Evolutionary conservation across 2,329 filamentous ascomycete species (phyloP).

Genomic region (Ophiostoma pallidulum): DNA sequence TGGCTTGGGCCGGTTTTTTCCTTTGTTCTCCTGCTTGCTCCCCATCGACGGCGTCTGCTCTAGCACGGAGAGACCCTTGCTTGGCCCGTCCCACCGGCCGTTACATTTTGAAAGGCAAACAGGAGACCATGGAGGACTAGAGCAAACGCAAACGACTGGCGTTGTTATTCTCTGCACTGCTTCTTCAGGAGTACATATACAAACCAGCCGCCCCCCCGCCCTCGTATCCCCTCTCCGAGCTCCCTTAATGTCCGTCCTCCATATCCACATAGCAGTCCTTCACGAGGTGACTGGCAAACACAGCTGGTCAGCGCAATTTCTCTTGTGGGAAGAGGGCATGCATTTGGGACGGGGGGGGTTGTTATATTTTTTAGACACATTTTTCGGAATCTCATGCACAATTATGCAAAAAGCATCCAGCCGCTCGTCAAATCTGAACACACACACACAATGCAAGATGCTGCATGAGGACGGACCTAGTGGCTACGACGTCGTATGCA

Average conservation of each 20-base stretch:
- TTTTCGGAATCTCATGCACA: background rate
- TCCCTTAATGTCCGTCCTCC: constrained; percentile 2
- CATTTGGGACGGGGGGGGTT: no score
- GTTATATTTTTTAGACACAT: background rate
- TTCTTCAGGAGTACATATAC: background rate
- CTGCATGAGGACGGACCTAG: constrained; percentile 3
- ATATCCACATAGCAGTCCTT: no score
- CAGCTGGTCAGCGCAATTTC: constrained; percentile 7
- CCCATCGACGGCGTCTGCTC: no score
- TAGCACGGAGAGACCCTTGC: background rate
- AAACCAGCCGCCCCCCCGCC: background rate
- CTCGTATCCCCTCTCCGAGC: no score
- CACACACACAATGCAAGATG: constrained; percentile 5
- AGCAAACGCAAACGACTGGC: no score
- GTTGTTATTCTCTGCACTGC: no score
- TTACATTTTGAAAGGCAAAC: no score
- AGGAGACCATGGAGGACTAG: no score
- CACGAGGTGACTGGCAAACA: background rate
- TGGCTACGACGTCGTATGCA: constrained; percentile 3
- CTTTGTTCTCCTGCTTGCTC: no score
- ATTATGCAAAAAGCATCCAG: background rate
- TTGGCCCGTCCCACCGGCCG: background rate
- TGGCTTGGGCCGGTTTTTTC: no score
- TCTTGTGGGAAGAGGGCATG: no score
- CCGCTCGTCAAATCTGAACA: background rate